Base-by-base conservation (phyloP, 768 basidiomycete genomes). In the Boletus rubropictus region DNA sequence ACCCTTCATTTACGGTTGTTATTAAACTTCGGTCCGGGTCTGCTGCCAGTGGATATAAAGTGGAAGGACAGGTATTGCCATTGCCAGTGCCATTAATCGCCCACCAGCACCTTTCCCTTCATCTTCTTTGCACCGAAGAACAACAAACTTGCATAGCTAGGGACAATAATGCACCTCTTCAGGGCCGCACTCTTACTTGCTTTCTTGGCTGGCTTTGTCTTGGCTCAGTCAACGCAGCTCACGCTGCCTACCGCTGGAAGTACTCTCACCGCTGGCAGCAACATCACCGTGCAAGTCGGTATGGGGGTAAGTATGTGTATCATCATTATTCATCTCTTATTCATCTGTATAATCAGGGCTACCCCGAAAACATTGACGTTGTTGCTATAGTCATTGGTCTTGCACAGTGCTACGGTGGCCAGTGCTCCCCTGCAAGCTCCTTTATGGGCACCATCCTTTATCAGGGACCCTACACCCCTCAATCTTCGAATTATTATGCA, bases 381-480 rank as follows among this genome's bases (percentile, higher is more conserved):
- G 63, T 67, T 12, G 60, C 61, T 10, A 52, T 67, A 36, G 63
- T 63, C 32, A 62, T 72, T 31, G 67, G 64, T 18, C 61, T 72
- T 29, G 39, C 49, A 11, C 42, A 42, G 0, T 71, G 70, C 46
- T 37, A 25, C 2, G 50, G 53, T 2, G 44, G 50, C 5, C 10
- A 46, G 7, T 69, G 69, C 47, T 56, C 22, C 2, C 49, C 62
- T 5, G 51, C 63, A 9, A 55, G 46, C 34, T 33, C 54, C 1
- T 56, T 28, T 32, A 54, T 70, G 44, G 69, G 69, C 12, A 20
- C n/a, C 22, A 54, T 70, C 46, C 54, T 71, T 5, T 71, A 67
- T 42, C 63, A 67, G 27, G 70, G 70, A 7, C 52, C 57, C 1
- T 72, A 64, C 48, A 55, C 58, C 17, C 66, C 66, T 12, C 17